A percentile compares a stretch with the other conserved stretches of the same genome.
Evolutionary conservation across 2,329 filamentous ascomycete genomes (phyloP).

Genomic region (Colletotrichum destructivum): DNA sequence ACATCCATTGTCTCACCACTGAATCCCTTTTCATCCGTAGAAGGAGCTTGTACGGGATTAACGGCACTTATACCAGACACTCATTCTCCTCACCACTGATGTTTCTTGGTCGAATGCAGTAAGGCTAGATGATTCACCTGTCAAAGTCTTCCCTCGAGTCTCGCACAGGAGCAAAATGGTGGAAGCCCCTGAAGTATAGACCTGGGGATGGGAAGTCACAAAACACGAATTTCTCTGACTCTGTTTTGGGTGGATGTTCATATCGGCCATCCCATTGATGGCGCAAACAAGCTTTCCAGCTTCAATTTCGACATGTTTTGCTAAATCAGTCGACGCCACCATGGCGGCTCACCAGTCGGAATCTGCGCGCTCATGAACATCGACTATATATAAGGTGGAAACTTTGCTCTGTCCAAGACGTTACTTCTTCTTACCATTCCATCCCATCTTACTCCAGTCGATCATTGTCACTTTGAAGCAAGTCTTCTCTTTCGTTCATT

Average conservation of each 20-base stretch:
- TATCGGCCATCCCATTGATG: neutral
- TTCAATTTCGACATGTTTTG: neutral
- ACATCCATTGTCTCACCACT: neutral
- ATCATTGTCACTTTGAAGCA: neutral
- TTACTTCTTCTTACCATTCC: neutral
- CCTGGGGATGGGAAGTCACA: too few relatives aligned
- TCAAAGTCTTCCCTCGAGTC: neutral
- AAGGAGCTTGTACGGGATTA: neutral
- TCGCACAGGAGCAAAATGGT: too few relatives aligned
- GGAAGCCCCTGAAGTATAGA: neutral
- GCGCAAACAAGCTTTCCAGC: neutral
- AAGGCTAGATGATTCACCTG: neutral
- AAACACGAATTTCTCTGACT: neutral
- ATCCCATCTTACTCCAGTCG: neutral
- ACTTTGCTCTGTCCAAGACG: neutral
- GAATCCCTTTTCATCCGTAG: neutral
- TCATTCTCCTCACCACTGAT: slow-evolving; percentile 11
- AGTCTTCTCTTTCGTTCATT: neutral
- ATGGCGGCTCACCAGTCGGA: neutral
- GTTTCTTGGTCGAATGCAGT: neutral
- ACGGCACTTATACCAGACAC: slow-evolving; percentile 4
- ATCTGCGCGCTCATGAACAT: neutral
- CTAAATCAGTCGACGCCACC: neutral
- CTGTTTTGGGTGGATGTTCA: neutral
- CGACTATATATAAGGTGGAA: neutral